phyloP scores from a whole-genome alignment of 1,284 basidiomycete species.

The Dichomitus squalens region DNA sequence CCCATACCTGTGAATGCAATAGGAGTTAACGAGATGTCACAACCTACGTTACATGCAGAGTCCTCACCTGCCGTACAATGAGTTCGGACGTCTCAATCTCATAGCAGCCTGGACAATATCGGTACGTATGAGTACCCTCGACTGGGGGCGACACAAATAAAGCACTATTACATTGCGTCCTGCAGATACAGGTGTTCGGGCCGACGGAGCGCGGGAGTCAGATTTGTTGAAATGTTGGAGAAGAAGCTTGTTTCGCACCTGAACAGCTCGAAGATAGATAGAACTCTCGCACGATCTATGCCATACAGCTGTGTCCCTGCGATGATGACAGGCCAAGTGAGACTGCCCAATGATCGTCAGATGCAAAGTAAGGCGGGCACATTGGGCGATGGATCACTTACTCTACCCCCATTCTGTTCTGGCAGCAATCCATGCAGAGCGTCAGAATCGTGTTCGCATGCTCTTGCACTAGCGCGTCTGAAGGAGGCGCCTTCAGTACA shows the following conservation, averaged over 20 bases:
- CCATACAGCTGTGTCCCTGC: slow-evolving; percentile 45
- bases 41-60: slow-evolving; percentile 21
- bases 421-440: slow-evolving; percentile 35
- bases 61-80: slow-evolving; percentile 46
- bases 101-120: slow-evolving; percentile 37
- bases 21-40: slow-evolving; percentile 28
- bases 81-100: slow-evolving; percentile 52
- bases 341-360: slow-evolving; percentile 24
- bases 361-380: neutral
- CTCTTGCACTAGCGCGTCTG: slow-evolving; percentile 41
- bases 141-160: neutral
- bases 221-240: slow-evolving; percentile 14
- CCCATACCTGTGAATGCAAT: slow-evolving; percentile 39
- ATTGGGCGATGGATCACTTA: slow-evolving; percentile 26
- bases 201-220: slow-evolving; percentile 13
- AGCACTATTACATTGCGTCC: slow-evolving; percentile 28
- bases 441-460: slow-evolving; percentile 33
- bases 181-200: slow-evolving; percentile 18
- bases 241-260: slow-evolving; percentile 35
- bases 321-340: slow-evolving; percentile 49
- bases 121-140: slow-evolving; percentile 9
- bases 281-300: slow-evolving; percentile 39
- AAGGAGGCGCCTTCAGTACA: slow-evolving; percentile 41
- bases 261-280: slow-evolving; percentile 46
- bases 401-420: slow-evolving; percentile 38